Percentiles rank a stretch among this genome's conserved stretches.
Conservation (phyloP, 805 yeast genomes). For the Yarrowia deformans region DNA sequence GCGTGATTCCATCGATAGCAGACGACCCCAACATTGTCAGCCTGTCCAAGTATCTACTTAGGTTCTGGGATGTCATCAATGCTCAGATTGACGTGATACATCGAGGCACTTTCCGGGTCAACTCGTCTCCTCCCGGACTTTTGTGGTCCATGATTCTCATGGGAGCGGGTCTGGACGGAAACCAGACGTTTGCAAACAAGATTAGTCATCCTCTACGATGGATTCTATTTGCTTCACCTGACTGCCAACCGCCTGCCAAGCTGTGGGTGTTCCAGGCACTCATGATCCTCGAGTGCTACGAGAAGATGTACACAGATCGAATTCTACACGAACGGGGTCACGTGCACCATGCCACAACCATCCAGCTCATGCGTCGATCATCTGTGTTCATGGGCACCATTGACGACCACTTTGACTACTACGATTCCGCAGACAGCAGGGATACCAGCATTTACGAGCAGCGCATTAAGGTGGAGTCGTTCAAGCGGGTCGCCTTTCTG, state of each 20-base stretch:
- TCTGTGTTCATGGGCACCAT: slow-evolving; percentile 60
- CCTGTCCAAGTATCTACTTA: slow-evolving; percentile 46
- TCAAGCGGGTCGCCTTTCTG: slow-evolving; percentile 79
- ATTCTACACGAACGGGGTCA: slow-evolving; percentile 81
- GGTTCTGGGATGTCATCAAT: slow-evolving; percentile 66
- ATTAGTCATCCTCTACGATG: slow-evolving; percentile 70
- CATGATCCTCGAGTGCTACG: slow-evolving; percentile 76
- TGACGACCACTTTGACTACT: slow-evolving; percentile 39
- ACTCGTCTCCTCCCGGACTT: slow-evolving; percentile 57
- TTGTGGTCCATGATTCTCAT: slow-evolving; percentile 63
- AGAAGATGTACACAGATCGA: slow-evolving; percentile 73
- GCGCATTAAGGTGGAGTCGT: slow-evolving; percentile 59
- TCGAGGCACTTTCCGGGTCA: slow-evolving; percentile 63
- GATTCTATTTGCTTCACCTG: slow-evolving; percentile 71
- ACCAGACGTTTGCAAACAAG: slow-evolving; percentile 53
- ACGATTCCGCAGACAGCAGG: slow-evolving; percentile 29
- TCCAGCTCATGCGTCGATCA: slow-evolving; percentile 76
- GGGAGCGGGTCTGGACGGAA: slow-evolving; percentile 58
- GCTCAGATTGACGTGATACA: slow-evolving; percentile 67
- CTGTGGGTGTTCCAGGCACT: slow-evolving; percentile 80
- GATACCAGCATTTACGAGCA: slow-evolving; percentile 21
- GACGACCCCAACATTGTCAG: slow-evolving; percentile 39
- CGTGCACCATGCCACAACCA: slow-evolving; percentile 85
- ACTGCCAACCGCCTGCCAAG: slow-evolving; percentile 77
- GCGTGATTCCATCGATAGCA: slow-evolving; percentile 46